phyloP scores from a whole-genome alignment of 1,284 basidiomycete genomes.

The Chiua sp. region DNA sequence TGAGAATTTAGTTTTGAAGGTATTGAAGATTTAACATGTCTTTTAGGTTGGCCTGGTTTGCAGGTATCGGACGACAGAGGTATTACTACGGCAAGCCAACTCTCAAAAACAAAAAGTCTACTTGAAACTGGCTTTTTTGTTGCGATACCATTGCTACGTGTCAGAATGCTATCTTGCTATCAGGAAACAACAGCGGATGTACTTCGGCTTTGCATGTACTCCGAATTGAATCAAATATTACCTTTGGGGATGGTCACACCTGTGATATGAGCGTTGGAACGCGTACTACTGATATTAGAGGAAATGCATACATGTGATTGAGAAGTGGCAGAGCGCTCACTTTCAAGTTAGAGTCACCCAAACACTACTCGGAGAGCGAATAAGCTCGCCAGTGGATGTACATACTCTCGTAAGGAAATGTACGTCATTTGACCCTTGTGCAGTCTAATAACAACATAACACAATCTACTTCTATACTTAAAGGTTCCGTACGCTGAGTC shows the following conservation, averaged over 20 bases:
- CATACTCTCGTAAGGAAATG: too few species aligned
- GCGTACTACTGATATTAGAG: too few species aligned
- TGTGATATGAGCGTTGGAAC: too few species aligned
- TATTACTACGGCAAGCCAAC: conserved; percentile 54
- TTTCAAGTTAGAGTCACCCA: too few species aligned
- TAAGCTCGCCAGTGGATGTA: too few species aligned
- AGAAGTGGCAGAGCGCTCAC: too few species aligned
- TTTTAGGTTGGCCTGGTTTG: conserved; percentile 64
- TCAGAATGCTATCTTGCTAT: neutral
- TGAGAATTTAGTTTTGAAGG: conserved; percentile 27
- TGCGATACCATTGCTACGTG: neutral
- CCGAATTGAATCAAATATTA: neutral
- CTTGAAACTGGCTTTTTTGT: conserved; percentile 9
- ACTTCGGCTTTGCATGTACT: neutral
- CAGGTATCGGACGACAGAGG: conserved; percentile 62
- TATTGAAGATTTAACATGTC: conserved; percentile 2
- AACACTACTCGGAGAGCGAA: too few species aligned
- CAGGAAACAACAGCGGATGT: neutral
- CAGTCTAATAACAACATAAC: too few species aligned
- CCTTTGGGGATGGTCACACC: neutral
- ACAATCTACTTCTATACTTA: too few species aligned
- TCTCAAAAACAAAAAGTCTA: conserved; percentile 24
- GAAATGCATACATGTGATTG: too few species aligned
- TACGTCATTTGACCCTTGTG: too few species aligned
- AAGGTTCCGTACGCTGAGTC: too few species aligned